Conservation (phyloP, 805 yeast genomes). For the Saccharomyces jurei region DNA sequence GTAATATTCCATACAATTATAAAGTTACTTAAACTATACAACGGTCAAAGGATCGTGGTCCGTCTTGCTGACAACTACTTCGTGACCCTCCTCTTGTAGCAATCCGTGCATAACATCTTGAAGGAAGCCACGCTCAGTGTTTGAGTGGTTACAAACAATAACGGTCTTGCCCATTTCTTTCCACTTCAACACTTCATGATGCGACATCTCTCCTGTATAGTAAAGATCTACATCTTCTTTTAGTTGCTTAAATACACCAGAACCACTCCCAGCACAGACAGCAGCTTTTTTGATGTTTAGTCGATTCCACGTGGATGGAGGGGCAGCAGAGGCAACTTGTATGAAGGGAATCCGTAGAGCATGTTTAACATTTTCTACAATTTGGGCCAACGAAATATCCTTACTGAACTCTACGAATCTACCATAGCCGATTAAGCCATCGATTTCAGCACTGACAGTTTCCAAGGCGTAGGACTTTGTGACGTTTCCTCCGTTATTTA, state of each 20-base stretch:
- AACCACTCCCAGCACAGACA: slow-evolving; percentile 94
- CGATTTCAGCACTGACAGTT: slow-evolving; percentile 17
- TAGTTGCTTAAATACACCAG: slow-evolving; percentile 50
- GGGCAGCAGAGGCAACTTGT: slow-evolving; percentile 46
- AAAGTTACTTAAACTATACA: slow-evolving; percentile 13
- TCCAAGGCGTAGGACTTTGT: slow-evolving; percentile 21
- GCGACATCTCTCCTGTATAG: slow-evolving; percentile 89
- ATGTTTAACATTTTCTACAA: slow-evolving; percentile 46
- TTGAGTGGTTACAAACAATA: slow-evolving; percentile 79
- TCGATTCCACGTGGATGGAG: slow-evolving; percentile 9
- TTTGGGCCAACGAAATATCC: slow-evolving; percentile 36
- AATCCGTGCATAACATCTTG: slow-evolving; percentile 40
- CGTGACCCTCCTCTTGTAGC: slow-evolving; percentile 33
- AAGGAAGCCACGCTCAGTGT: slow-evolving; percentile 86
- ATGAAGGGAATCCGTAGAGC: slow-evolving; percentile 46
- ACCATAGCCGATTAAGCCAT: slow-evolving; percentile 65
- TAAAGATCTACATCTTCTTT: slow-evolving; percentile 56
- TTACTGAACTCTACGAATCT: slow-evolving; percentile 46
- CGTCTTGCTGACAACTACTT: slow-evolving; percentile 41
- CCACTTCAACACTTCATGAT: slow-evolving; percentile 74
- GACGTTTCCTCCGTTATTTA: slow-evolving; percentile 28
- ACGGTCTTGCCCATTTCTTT: slow-evolving; percentile 67
- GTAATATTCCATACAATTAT: slow-evolving; percentile 2
- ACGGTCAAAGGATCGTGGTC: slow-evolving; percentile 60
- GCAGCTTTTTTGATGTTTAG: slow-evolving; percentile 51